These are phyloP conservation scores for Kingdonia uniflora DNA, from an alignment of 164 flowering plant species.

Conservation along the genomic window DNA sequence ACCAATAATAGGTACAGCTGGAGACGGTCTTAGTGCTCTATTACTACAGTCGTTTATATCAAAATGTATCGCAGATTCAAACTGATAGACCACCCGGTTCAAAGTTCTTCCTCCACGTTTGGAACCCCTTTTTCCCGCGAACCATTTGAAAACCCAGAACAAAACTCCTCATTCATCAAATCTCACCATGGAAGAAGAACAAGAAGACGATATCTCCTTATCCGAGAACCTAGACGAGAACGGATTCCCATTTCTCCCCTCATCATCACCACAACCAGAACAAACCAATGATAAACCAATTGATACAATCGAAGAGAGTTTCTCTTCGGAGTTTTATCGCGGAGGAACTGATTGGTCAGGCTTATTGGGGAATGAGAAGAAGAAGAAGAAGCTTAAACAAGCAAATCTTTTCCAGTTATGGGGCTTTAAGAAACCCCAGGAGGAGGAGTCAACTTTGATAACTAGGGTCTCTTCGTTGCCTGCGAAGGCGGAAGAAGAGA, in stretches of 20 bases:
- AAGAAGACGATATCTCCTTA: constrained; percentile 1
- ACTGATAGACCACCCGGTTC: too few species aligned
- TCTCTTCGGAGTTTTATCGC: constrained; percentile 42
- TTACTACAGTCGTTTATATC: too few species aligned
- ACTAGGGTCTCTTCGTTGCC: neutral
- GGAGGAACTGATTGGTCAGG: constrained; percentile 49
- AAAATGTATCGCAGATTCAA: too few species aligned
- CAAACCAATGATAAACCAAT: neutral
- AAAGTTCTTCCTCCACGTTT: neutral
- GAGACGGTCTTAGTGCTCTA: too few species aligned
- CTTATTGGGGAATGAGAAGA: constrained; percentile 13
- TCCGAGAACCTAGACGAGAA: constrained; percentile 17
- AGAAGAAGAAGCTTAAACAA: constrained; percentile 33
- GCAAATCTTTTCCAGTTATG: constrained; percentile 42
- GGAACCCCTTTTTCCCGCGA: neutral
- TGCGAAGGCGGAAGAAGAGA: neutral
- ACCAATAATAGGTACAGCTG: too few species aligned
- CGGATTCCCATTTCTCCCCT: constrained; percentile 16
- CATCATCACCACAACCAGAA: constrained; percentile 6
- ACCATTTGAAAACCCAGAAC: too few species aligned
- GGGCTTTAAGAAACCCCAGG: constrained; percentile 29
- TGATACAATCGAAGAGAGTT: constrained; percentile 18
- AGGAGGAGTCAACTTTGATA: neutral
- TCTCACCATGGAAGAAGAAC: constrained; percentile 6
- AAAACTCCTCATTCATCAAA: too few species aligned